Base-by-base conservation (phyloP, 768 basidiomycete genomes). In the Naganishia onofrii region DNA sequence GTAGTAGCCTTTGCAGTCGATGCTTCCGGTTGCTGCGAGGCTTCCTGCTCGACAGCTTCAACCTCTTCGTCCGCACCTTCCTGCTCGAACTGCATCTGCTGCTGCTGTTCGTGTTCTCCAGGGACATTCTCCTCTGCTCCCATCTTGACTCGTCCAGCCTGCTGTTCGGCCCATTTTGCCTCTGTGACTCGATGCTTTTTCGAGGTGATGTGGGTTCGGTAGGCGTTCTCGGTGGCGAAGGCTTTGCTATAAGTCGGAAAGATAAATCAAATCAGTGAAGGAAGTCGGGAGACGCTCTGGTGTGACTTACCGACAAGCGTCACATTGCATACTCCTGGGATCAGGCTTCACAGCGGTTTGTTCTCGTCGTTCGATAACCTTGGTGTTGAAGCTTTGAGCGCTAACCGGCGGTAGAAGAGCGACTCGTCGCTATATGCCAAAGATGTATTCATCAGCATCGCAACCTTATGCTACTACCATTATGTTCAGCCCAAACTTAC, bases 151-250 rank as follows among this genome's bases (percentile, higher is more conserved):
- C 23, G 77, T 70, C 54, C 74, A 79, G 29, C 78, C 21, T 58
- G 38, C 46, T 48, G 42, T 21, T 69, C 83, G 9, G 72, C 56
- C 64, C 46, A 67, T 74, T 86, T 88, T 28, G 86, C 68, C 75
- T 90, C 88, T 58, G 85, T 87, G 44, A 96, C 92, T 67, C 85
- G 88, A 83, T 98, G 96, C 77, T 89, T 93, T 81, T 89, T 95
- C 1, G 92, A 95, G 76, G 86, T 85, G 44, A 93, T 80, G 79
- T 99, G 96, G 6, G 93, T 89, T 38, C 87, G 84, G 80, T 91
- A 93, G 3, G 93, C 90, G 79, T 93, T 93, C 74, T 92, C 89
- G 0, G 91, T 89, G 0, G 89, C 88, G 80, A 96, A 99, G 0
- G 85, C 82, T 84, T 98, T 98, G 73, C 93, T 97, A 74, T 12